A percentile compares a stretch with the other conserved stretches of the same genome.
Evolutionary conservation across 768 basidiomycete genomes (phyloP).

Genomic region (Tylopilus plumbeoviolaceoides): DNA sequence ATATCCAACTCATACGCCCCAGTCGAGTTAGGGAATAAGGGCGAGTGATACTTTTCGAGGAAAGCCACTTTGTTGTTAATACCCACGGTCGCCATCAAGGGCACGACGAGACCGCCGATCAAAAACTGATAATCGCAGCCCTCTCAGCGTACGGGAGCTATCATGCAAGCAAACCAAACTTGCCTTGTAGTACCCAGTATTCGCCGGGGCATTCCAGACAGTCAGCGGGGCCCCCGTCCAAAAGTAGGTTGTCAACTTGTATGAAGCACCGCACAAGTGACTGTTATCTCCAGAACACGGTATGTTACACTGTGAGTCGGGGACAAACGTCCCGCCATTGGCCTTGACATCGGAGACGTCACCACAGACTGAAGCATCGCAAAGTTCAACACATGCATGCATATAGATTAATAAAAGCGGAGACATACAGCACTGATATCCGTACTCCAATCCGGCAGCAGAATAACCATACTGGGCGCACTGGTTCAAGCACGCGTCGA

Average conservation of each 20-base stretch:
- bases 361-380: conserved; percentile 53
- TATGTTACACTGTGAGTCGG: conserved; percentile 39
- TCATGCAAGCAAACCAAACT: conserved; percentile 12
- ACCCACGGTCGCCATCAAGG: conserved; percentile 70
- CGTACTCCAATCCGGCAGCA: conserved; percentile 67
- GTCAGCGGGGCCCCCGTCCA: conserved; percentile 48
- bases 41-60: conserved; percentile 56
- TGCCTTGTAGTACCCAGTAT: conserved; percentile 70
- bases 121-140: conserved; percentile 35
- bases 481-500: conserved; percentile 58
- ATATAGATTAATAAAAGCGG: not conserved
- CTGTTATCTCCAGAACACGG: conserved; percentile 71
- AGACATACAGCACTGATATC: conserved; percentile 61
- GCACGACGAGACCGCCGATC: conserved; percentile 62
- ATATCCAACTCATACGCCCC: conserved; percentile 78
- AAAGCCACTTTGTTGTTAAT: conserved; percentile 80
- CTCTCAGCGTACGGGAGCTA: not conserved
- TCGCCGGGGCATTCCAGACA: conserved; percentile 61
- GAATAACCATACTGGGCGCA: conserved; percentile 71
- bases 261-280: conserved; percentile 62
- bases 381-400: not conserved
- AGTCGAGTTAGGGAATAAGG: conserved; percentile 52
- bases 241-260: conserved; percentile 50
- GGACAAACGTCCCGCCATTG: conserved; percentile 29
- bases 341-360: conserved; percentile 51